Conservation (phyloP, 2,329 filamentous ascomycete genomes). For the Cladosporium sp. region DNA sequence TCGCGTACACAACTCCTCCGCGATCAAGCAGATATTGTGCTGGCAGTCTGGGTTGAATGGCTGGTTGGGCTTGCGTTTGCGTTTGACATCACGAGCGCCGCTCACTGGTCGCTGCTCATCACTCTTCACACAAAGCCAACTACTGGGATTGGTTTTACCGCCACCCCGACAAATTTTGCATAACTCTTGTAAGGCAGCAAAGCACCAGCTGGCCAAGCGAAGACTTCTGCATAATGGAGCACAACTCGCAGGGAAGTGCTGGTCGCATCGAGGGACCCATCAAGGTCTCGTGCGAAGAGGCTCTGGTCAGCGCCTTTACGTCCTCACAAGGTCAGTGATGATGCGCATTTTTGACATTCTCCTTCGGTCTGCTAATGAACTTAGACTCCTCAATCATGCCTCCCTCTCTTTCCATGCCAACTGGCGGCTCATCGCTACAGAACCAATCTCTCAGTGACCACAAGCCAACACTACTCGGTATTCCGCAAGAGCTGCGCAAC, state of each 20-base stretch:
- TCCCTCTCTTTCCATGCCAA: not conserved
- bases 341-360: not conserved
- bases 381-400: not conserved
- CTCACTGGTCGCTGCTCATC: not conserved
- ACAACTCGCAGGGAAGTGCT: not conserved
- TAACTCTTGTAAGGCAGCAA: not conserved
- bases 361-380: not conserved
- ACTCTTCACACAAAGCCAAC: not conserved
- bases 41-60: not conserved
- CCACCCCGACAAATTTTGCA: too few relatives aligned
- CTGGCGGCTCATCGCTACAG: not conserved
- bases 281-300: not conserved
- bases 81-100: not conserved
- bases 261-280: not conserved
- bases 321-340: not conserved
- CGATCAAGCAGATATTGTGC: not conserved
- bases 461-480: not conserved
- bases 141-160: not conserved
- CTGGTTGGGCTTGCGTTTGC: not conserved
- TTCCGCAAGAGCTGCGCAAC: slow-evolving; percentile 3
- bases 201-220: not conserved
- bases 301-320: not conserved
- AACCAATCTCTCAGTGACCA: too few relatives aligned
- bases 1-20: not conserved
- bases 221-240: not conserved